phyloP scores from a whole-genome alignment of 2,329 filamentous ascomycete species.

The Paraconiothyrium sp. region DNA sequence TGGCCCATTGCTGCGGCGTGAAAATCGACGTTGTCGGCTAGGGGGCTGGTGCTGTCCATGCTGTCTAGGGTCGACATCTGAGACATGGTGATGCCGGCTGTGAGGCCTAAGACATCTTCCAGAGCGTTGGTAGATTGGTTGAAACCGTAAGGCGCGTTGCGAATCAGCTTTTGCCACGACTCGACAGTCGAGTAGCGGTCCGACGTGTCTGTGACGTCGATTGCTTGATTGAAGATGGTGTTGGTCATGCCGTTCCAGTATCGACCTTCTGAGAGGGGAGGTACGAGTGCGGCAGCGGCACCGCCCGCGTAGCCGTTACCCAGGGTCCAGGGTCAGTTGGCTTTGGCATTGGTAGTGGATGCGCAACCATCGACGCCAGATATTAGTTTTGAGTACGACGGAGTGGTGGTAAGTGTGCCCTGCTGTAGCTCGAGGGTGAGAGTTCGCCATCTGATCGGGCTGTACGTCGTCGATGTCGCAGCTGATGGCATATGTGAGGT shows the following conservation, averaged over 20 bases:
- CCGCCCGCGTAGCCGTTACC: conserved; percentile 16
- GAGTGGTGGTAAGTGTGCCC: conserved; percentile 12
- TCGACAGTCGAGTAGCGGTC: conserved; percentile 15
- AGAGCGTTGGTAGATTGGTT: conserved; percentile 16
- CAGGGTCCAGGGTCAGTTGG: conserved; percentile 15
- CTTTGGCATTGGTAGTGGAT: not conserved
- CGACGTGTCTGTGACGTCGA: conserved; percentile 15
- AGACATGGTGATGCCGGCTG: conserved; percentile 17
- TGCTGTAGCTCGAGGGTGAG: conserved; percentile 16
- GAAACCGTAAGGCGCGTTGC: conserved; percentile 13
- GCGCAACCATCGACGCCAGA: conserved; percentile 14
- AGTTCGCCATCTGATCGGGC: conserved; percentile 19
- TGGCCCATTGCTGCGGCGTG: conserved; percentile 11
- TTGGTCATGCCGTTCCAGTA: conserved; percentile 21
- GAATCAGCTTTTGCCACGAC: conserved; percentile 11
- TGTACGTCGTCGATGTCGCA: conserved; percentile 16
- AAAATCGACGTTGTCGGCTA: conserved; percentile 10
- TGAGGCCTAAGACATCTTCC: conserved; percentile 18
- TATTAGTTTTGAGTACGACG: conserved; percentile 16
- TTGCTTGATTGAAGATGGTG: conserved; percentile 14
- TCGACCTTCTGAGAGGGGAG: conserved; percentile 17
- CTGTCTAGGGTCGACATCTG: conserved; percentile 15
- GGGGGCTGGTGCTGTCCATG: conserved; percentile 7
- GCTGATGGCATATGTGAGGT: conserved; percentile 14
- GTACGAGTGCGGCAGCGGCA: conserved; percentile 14